Evolutionary conservation across 1,284 basidiomycete genomes (phyloP).

Genomic region (Marasmius sp.): DNA sequence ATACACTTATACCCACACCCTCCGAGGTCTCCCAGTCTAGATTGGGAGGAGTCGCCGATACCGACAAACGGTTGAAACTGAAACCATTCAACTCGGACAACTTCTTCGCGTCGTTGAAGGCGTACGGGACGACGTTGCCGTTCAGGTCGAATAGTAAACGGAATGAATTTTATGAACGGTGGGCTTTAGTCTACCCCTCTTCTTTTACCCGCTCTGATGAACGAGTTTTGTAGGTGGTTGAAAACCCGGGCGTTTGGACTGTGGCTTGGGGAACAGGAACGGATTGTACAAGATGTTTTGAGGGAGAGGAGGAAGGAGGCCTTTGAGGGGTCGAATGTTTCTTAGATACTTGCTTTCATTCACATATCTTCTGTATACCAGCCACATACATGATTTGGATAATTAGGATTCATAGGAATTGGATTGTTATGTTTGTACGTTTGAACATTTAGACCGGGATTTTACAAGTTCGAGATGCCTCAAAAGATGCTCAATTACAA

Average conservation of each 20-base stretch:
- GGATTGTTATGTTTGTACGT: too few relatives aligned
- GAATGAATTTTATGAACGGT: conserved; percentile 68
- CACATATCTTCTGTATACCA: too few relatives aligned
- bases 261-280: conserved; percentile 76
- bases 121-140: conserved; percentile 74
- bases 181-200: background rate
- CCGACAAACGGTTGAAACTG: conserved; percentile 57
- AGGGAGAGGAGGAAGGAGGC: conserved; percentile 18
- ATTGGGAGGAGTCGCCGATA: background rate
- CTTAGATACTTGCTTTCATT: too few relatives aligned
- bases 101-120: conserved; percentile 83
- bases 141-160: conserved; percentile 69
- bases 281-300: conserved; percentile 59
- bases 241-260: conserved; percentile 72
- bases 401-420: too few relatives aligned
- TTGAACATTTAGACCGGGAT: too few relatives aligned
- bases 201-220: background rate
- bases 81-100: conserved; percentile 79
- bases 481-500: too few relatives aligned
- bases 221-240: conserved; percentile 46
- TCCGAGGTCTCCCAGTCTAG: conserved; percentile 35
- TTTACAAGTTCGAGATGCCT: too few relatives aligned
- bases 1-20: conserved; percentile 81
- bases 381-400: too few relatives aligned
- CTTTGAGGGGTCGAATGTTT: too few relatives aligned